Base-by-base conservation (phyloP, 73 alveolate species). In the Paramecium pentaurelia region DNA sequence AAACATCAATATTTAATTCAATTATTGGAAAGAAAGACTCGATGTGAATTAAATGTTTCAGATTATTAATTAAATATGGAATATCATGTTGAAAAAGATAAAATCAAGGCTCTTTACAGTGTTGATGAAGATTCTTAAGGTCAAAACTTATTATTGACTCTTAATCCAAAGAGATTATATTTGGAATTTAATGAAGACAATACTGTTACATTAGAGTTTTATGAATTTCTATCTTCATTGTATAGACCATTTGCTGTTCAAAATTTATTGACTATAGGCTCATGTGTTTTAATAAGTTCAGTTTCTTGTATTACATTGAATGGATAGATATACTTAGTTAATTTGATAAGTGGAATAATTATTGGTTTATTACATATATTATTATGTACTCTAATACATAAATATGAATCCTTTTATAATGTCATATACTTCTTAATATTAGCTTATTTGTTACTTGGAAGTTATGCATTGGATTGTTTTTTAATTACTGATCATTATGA, bases 41-140 rank as follows among this genome's bases (percentile, higher is more conserved):
- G 45, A 80, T 80, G 75, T 25, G 91, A 80, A 8, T 80, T 80
- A 80, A 80, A 80, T 27, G 73, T 80, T 22, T 80, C 91, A 1
- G 71, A 80, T 25, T 45, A 42, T 49, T 8, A 80, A 28, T 9
- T 80, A 25, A 80, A 80, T 44, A 42, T 45, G 58, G 91, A 80
- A 80, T 40, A 45, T 47, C 44, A 80, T 10, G 51, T 80, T 20
- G 91, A 80, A 5, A 45, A 47, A 10, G 91, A 80, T 25, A 80
- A 47, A 14, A 18, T 47, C 3, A 42, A 22, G 27, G 71, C 71
- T 40, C 38, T 80, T 40, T 45, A 45, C 10, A 27, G 28, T 42
- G 91, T 44, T 22, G 91, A 80, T 45, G 91, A 80, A 47, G 91
- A 80, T 11, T 4, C 34, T 11, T 44, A 80, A 64, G 34, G 47